phyloP scores from a whole-genome alignment of 2,329 filamentous ascomycete species.

The Magnaporthales sp. region DNA sequence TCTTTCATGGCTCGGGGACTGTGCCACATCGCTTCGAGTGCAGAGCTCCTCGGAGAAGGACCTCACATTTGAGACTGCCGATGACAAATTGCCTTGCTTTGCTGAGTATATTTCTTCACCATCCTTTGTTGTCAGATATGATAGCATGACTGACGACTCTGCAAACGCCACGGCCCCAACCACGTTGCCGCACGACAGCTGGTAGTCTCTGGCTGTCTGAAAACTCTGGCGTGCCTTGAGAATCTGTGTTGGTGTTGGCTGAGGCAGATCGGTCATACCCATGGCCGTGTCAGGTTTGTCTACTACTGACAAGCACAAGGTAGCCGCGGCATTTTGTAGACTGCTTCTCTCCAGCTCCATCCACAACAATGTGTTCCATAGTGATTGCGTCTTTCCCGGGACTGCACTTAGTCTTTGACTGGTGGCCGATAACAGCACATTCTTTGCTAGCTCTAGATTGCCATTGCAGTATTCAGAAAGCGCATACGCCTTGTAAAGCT shows the following conservation, averaged over 20 bases:
- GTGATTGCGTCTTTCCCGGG: conserved; percentile 19
- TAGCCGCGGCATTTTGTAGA: conserved; percentile 23
- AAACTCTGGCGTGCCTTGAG: conserved; percentile 49
- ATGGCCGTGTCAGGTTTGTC: conserved; percentile 10
- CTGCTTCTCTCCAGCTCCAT: conserved; percentile 43
- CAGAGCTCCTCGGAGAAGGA: conserved; percentile 33
- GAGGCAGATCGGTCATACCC: conserved; percentile 6
- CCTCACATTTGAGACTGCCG: conserved; percentile 34
- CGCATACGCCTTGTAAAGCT: conserved; percentile 73
- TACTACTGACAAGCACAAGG: conserved; percentile 31
- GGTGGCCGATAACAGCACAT: conserved; percentile 60
- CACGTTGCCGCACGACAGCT: conserved; percentile 39
- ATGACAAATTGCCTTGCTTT: conserved; percentile 46
- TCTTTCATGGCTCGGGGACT: conserved; percentile 43
- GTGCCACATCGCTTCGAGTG: conserved; percentile 20
- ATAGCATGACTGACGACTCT: conserved; percentile 55
- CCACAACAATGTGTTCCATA: conserved; percentile 61
- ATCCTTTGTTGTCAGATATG: conserved; percentile 46
- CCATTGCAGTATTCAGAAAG: conserved; percentile 56
- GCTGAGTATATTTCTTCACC: conserved; percentile 31
- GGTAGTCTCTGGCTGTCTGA: conserved; percentile 42
- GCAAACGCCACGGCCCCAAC: conserved; percentile 44
- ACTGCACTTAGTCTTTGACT: conserved; percentile 27
- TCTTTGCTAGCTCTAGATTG: conserved; percentile 48
- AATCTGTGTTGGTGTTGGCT: conserved; percentile 26